Base-by-base conservation (phyloP, 1,284 basidiomycete species). In the Puccinia triticina region DNA sequence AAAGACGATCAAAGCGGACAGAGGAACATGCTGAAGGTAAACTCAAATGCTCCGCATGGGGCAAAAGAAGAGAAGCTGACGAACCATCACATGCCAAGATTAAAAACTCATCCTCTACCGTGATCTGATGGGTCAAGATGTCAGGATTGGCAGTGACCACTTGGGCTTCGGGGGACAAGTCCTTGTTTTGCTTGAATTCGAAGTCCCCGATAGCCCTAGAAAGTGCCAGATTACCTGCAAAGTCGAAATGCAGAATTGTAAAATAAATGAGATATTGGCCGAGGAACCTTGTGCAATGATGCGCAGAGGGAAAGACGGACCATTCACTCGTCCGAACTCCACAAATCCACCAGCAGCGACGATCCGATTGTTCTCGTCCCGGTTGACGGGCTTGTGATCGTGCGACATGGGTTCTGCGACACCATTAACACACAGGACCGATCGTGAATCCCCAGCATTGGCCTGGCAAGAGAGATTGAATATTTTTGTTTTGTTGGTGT, bases 141-240 rank as follows among this genome's bases (percentile, higher is more conserved):
- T 99, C 97, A 34, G 97, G 97, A 87, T 98, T 91, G 77, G 94
- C 91, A 3, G 97, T 99, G 84, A 99, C 98, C 82, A 97, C 93
- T 88, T 99, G 97, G 82, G 92, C 90, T 88, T 99, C 96, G 23
- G 96, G 91, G 40, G 90, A 88, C 23, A 98, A 88, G 14, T 90
- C 88, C 77, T 91, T 90, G 87, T 96, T 96, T 88, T 96, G 95
- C 90, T 99, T 99, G 90, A 98, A 99, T 86, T 98, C 95, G 86
- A 99, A 99, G 87, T 99, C 97, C 81, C 97, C 97, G 40, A 99
- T 90, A 0, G 97, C 97, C 85, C 97, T 90, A 29, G 96, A 97
- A 61, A 99, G 89, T 0, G 97, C 96, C 82, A 99, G 91, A 87
- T 99, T 99, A 84, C 97, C 95, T 96, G 86, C 12, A 14, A 29